Evolutionary conservation across 2,329 filamentous ascomycete species (phyloP), one percentile per base, ranked within the genome.

Genomic region (Xylaria arbuscula): DNA sequence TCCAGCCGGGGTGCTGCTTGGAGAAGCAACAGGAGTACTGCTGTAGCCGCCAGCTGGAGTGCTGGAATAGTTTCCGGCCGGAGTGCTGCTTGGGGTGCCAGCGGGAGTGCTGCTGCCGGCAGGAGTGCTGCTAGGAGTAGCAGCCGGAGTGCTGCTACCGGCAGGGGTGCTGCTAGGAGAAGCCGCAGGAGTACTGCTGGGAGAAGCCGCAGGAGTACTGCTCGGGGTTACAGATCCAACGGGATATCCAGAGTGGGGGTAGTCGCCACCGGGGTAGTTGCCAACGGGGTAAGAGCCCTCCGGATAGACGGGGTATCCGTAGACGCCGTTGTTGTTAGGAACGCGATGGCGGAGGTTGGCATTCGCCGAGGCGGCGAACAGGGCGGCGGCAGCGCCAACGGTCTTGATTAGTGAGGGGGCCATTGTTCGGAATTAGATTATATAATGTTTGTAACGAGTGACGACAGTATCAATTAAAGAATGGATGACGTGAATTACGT

Each of bases 401-500:
- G 69, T 71, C 64, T 78, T 77, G 71, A 80, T 50, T 68, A 85
- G 69, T 48, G 83, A 83, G 55, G 81, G 80, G 67, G 80, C 79
- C 82, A 84, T 84, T 32, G 70, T 34, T 70, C 71, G 64, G 72
- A 67, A 73, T 72, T 73, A 76, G 64, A 74, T 76, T 71, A 65
- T 54, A 11, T 70, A 70, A 50, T 68, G 50, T 65, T 28, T 68
- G 67, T 69, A 74, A 73, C 64, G 62, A 78, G 76, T 65, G 76
- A 76, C 66, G 64, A 22, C 65, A 72, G 70, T 69, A 48, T 32
- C 66, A 62, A 70, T 45, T 45, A 81, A 80, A 69, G 81, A 83
- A 68, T 79, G 81, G 75, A 81, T 76, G 82, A 83, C 82, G 82
- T 80, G 68, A 76, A 75, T 78, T 80, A 83, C 82, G 82, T 82